These are phyloP conservation scores for Wakefieldia striispora DNA, from an alignment of 768 basidiomycete species.

Conservation along the genomic window DNA sequence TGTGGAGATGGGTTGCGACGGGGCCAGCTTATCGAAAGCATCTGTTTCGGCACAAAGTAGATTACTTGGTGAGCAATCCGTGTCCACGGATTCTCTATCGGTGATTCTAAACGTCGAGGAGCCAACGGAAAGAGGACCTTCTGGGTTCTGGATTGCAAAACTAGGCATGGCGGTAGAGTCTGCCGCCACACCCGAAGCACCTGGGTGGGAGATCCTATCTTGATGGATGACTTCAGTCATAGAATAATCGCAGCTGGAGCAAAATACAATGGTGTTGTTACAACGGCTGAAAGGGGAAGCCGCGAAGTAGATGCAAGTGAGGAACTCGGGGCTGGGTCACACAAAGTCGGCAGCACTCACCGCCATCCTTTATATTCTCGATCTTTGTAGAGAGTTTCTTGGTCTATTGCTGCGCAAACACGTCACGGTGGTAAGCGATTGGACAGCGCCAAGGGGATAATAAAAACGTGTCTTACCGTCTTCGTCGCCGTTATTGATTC, in stretches of 20 bases:
- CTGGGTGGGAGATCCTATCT: not conserved
- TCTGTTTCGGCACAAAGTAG: not conserved
- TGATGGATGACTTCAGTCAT: conserved; percentile 2
- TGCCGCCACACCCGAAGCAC: not conserved
- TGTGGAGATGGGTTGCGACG: conserved; percentile 5
- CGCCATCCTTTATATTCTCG: conserved; percentile 10
- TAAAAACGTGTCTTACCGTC: not conserved
- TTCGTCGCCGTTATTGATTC: conserved; percentile 11
- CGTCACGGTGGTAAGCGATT: not conserved
- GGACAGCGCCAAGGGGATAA: conserved; percentile 5
- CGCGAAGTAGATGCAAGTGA: not conserved
- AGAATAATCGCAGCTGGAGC: not conserved
- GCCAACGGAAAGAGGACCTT: not conserved
- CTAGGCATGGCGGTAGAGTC: not conserved
- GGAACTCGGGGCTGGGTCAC: not conserved
- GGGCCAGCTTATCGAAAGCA: not conserved
- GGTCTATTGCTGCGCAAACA: not conserved
- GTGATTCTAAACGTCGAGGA: not conserved
- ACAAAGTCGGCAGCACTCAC: not conserved
- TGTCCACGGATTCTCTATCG: conserved; percentile 1
- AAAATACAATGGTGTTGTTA: conserved; percentile 4
- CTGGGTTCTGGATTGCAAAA: not conserved
- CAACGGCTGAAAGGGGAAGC: not conserved
- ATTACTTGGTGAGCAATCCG: not conserved
- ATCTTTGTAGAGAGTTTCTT: not conserved